Evolutionary conservation across 2,329 filamentous ascomycete genomes (phyloP).

Genomic region (Xylaria sp.): DNA sequence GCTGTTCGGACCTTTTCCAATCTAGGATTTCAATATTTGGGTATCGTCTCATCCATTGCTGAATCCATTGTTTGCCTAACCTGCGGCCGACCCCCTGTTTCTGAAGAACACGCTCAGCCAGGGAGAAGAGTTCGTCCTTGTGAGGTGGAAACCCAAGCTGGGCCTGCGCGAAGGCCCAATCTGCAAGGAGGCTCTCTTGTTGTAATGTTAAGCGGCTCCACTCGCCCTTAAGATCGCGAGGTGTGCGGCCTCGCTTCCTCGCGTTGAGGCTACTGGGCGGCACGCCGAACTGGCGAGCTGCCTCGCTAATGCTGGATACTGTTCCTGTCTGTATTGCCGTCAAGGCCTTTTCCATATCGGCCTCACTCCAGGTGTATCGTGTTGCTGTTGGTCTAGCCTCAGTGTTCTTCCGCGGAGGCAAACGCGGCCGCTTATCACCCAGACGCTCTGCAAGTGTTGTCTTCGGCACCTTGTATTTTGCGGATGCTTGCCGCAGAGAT

Average conservation of each 20-base stretch:
- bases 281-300: conserved; percentile 43
- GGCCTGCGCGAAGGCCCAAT: conserved; percentile 43
- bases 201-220: conserved; percentile 40
- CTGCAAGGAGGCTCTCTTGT: conserved; percentile 45
- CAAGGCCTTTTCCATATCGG: conserved; percentile 42
- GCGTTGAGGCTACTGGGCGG: conserved; percentile 45
- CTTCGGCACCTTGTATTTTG: conserved; percentile 42
- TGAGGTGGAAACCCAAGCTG: conserved; percentile 43
- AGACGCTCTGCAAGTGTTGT: conserved; percentile 42
- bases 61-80: conserved; percentile 47
- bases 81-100: conserved; percentile 38
- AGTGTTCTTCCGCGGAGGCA: conserved; percentile 32
- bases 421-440: conserved; percentile 36
- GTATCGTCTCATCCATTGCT: conserved; percentile 45
- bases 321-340: conserved; percentile 35
- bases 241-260: conserved; percentile 38
- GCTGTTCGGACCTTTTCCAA: conserved; percentile 33
- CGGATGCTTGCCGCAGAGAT: conserved; percentile 42
- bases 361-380: conserved; percentile 41
- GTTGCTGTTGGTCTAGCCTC: conserved; percentile 30
- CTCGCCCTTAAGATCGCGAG: conserved; percentile 40
- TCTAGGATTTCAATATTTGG: conserved; percentile 41
- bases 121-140: conserved; percentile 44
- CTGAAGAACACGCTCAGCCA: conserved; percentile 41
- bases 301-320: conserved; percentile 36